These are phyloP conservation scores for Sporobolomyces phaffii DNA, from an alignment of 768 basidiomycete species.

Conservation along the genomic window DNA sequence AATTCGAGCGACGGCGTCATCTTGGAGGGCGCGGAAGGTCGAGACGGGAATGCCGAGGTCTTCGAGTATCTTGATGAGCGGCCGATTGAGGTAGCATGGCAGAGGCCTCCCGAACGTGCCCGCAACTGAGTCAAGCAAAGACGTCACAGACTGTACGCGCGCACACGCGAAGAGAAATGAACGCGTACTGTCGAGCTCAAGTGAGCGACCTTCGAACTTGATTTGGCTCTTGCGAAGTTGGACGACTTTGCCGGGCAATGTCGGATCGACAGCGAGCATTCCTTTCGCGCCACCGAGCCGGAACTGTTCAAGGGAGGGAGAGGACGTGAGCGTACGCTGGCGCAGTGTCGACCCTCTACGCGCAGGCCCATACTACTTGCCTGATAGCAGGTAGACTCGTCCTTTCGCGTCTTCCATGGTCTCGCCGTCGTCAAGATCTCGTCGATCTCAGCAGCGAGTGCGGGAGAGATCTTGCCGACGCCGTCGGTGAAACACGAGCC, in stretches of 20 bases:
- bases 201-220: constrained; percentile 55
- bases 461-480: constrained; percentile 59
- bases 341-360: no score
- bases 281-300: constrained; percentile 46
- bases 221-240: constrained; percentile 59
- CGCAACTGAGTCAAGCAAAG: constrained; percentile 54
- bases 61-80: constrained; percentile 62
- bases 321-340: no score
- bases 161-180: neutral
- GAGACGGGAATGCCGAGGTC: constrained; percentile 53
- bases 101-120: constrained; percentile 58
- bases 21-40: constrained; percentile 54
- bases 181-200: constrained; percentile 14
- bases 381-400: constrained; percentile 48
- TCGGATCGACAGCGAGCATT: constrained; percentile 59
- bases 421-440: constrained; percentile 45
- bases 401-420: neutral
- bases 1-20: constrained; percentile 56
- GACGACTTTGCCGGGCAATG: constrained; percentile 53
- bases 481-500: constrained; percentile 59
- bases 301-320: constrained; percentile 33
- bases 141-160: no score
- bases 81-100: constrained; percentile 44
- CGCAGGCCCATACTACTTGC: no score
- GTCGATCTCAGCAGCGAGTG: constrained; percentile 55